Evolutionary conservation across 2,329 filamentous ascomycete species (phyloP).

Genomic region (Gaeumannomyces sp.): DNA sequence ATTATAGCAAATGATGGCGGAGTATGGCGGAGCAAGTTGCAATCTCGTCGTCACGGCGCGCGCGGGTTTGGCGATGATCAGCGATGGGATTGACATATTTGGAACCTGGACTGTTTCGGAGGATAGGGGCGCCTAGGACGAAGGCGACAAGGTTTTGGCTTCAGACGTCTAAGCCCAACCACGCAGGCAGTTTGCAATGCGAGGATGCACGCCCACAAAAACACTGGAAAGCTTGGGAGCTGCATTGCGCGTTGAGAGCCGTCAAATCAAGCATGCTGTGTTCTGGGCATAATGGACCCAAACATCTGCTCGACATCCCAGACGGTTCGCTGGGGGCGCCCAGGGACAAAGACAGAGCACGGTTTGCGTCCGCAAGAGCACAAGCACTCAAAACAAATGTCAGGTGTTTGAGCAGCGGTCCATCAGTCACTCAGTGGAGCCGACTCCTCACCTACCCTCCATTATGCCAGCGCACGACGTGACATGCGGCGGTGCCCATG

Average conservation of each 20-base stretch:
- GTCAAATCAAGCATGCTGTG: background rate
- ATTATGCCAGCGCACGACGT: background rate
- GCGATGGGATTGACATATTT: background rate
- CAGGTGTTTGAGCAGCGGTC: background rate
- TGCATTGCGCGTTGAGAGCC: background rate
- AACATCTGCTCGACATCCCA: background rate
- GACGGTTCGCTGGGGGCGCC: background rate
- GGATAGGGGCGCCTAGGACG: background rate
- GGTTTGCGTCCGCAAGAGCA: background rate
- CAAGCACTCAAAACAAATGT: background rate
- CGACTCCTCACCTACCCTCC: too few relatives aligned
- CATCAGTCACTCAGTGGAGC: background rate
- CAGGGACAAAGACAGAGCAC: too few relatives aligned
- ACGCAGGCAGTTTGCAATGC: background rate
- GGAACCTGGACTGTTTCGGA: background rate
- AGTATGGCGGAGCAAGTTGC: background rate
- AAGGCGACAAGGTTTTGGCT: background rate
- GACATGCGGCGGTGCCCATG: background rate
- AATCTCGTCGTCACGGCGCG: background rate
- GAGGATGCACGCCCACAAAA: background rate
- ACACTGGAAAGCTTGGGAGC: background rate
- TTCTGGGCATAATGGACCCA: background rate
- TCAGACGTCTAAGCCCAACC: background rate
- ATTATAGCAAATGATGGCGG: background rate
- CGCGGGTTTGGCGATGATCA: background rate